Evolutionary conservation across 805 yeast species (phyloP), one percentile per base, ranked within the genome.

Genomic region (Candida tallmaniae): DNA sequence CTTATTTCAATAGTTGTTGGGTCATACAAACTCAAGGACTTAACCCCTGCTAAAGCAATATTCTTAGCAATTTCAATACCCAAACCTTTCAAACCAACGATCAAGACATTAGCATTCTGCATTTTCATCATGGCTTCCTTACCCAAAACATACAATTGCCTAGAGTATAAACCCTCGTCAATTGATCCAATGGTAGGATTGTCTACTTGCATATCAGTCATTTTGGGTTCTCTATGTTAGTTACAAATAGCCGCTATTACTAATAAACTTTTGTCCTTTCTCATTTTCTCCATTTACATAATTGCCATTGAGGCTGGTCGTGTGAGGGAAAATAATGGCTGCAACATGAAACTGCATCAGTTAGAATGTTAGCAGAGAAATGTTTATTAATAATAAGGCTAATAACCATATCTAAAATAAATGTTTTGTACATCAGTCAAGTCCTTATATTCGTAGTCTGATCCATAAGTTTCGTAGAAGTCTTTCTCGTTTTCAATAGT

Each of bases 11-110:
- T 82, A 1, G 78, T 73, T 13, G 66, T 68, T 9, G 95, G 95
- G 54, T 93, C 99, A 56, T 81, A 86, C 21, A 93, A 60, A 6
- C 94, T 69, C 48, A 93, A 66, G 6, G 95, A 81, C 65, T 93
- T 93, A 49, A 93, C 98, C 52, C 99, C 99, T 3, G 98, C 98
- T 24, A 93, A 70, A 0, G 96, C 94, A 36, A 93, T 87, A 60
- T 93, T 93, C 64, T 93, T 93, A 16, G 98, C 97, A 38, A 93
- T 87, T 63, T 93, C 99, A 27, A 86, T 74, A 52, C 99, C 99
- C 31, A 93, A 68, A 31, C 99, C 99, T 54, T 78, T 81, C 37
- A 90, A 67, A 3, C 99, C 98, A 43, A 89, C 76, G 31, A 93
- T 72, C 32, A 93, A 74, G n/a, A 93, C 96, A 50, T 84, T 87